phyloP scores from a whole-genome alignment of 495 filamentous ascomycete species.

The Neurospora tetrasperma region DNA sequence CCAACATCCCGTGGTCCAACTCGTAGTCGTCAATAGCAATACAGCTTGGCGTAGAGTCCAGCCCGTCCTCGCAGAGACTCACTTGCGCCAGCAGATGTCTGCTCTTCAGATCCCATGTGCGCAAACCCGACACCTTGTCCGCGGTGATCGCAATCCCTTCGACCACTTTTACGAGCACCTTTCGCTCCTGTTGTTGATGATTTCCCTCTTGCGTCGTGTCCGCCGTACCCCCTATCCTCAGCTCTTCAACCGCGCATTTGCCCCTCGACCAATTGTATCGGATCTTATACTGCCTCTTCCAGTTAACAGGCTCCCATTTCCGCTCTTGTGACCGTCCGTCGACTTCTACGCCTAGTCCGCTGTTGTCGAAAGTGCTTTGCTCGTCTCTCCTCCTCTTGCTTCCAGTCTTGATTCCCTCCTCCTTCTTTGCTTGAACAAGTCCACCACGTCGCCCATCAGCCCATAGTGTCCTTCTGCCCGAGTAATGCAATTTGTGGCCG shows the following conservation, averaged over 20 bases:
- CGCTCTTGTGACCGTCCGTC: not conserved
- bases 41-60: conserved; percentile 46
- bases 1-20: conserved; percentile 27
- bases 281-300: conserved; percentile 86
- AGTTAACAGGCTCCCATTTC: conserved; percentile 35
- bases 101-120: conserved; percentile 65
- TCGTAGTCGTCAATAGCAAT: conserved; percentile 50
- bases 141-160: conserved; percentile 69
- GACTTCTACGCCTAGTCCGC: not conserved
- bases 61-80: conserved; percentile 17
- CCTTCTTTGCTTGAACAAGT: conserved; percentile 36
- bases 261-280: conserved; percentile 88
- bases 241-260: conserved; percentile 67
- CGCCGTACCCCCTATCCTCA: conserved; percentile 41
- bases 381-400: not conserved
- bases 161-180: conserved; percentile 57
- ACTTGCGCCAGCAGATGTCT: conserved; percentile 43
- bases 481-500: conserved; percentile 46
- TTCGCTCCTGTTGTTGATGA: conserved; percentile 6
- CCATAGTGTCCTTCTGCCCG: conserved; percentile 70
- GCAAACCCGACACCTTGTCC: conserved; percentile 57
- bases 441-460: conserved; percentile 49
- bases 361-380: not conserved
- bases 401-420: not conserved
- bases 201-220: conserved; percentile 7